A percentile compares a stretch with the other conserved stretches of the same genome.
phyloP scores from a whole-genome alignment of 2,329 filamentous ascomycete genomes.

The Hypoxylon sp. region DNA sequence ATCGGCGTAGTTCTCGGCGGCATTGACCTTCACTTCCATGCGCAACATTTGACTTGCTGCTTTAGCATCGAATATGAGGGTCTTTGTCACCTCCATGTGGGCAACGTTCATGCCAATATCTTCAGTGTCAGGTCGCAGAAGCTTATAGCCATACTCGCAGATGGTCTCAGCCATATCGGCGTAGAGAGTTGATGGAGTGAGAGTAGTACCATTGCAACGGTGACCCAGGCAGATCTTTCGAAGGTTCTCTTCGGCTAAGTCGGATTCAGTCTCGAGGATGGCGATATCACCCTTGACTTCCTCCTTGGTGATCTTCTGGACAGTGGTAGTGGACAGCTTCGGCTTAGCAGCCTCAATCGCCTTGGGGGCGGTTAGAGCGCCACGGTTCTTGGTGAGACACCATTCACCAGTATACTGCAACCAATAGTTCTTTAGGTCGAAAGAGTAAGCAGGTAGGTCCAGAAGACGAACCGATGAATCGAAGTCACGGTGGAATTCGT shows the following conservation, averaged over 20 bases:
- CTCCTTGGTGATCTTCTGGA: constrained; percentile 75
- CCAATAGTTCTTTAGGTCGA: constrained; percentile 81
- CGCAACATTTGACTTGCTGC: constrained; percentile 70
- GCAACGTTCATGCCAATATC: constrained; percentile 75
- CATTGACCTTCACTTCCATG: constrained; percentile 72
- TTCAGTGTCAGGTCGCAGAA: constrained; percentile 69
- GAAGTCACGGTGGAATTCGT: constrained; percentile 76
- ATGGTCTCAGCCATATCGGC: constrained; percentile 69
- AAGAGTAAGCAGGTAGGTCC: constrained; percentile 77
- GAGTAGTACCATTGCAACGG: constrained; percentile 75
- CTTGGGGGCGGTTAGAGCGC: constrained; percentile 62
- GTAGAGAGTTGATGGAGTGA: constrained; percentile 74
- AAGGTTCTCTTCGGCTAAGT: constrained; percentile 75
- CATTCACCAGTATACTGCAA: constrained; percentile 73
- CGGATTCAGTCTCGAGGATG: constrained; percentile 75
- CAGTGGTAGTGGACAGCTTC: constrained; percentile 75
- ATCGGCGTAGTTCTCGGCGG: constrained; percentile 67
- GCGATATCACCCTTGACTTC: constrained; percentile 73
- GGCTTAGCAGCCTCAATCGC: constrained; percentile 58
- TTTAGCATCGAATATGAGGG: constrained; percentile 71
- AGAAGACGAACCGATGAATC: constrained; percentile 71
- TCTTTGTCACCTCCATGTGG: constrained; percentile 78
- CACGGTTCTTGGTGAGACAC: constrained; percentile 77
- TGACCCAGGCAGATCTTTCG: constrained; percentile 75
- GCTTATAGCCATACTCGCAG: constrained; percentile 77